These are phyloP conservation scores for Xylaria longipes DNA, from an alignment of 495 filamentous ascomycete species.

Conservation along the genomic window DNA sequence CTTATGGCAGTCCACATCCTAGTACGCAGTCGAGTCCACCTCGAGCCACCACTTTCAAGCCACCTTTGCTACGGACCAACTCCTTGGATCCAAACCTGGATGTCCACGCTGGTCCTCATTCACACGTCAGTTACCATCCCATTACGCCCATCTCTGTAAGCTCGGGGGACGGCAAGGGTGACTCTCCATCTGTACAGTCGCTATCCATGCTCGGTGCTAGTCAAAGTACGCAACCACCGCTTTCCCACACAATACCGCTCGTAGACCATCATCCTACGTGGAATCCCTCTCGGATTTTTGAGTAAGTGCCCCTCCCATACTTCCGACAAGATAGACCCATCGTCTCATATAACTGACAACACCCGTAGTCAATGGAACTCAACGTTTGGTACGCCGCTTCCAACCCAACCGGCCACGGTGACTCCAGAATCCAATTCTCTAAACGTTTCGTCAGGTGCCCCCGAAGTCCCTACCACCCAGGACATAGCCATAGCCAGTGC, in stretches of 20 bases:
- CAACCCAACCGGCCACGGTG: constrained; percentile 48
- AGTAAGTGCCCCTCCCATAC: constrained; percentile 62
- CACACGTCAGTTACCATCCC: constrained; percentile 81
- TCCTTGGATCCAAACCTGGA: constrained; percentile 54
- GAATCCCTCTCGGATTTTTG: constrained; percentile 94
- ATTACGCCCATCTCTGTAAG: constrained; percentile 82
- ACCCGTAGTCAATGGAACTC: constrained; percentile 82
- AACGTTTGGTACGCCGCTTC: constrained; percentile 76
- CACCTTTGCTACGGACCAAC: constrained; percentile 44
- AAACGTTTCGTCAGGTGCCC: constrained; percentile 53
- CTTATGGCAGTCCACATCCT: constrained; percentile 80
- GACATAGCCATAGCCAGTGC: constrained; percentile 57
- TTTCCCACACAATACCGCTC: constrained; percentile 61
- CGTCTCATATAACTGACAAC: constrained; percentile 37
- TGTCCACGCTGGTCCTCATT: constrained; percentile 57
- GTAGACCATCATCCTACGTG: constrained; percentile 74
- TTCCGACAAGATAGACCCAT: constrained; percentile 2
- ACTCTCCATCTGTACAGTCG: constrained; percentile 79
- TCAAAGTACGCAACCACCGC: constrained; percentile 51
- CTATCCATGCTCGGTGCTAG: constrained; percentile 75
- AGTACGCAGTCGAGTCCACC: constrained; percentile 66
- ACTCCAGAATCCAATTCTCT: constrained; percentile 49
- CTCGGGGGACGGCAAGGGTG: constrained; percentile 77
- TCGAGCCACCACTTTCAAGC: constrained; percentile 52
- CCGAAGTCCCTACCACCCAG: constrained; percentile 58